Base-by-base conservation (phyloP, 768 basidiomycete species). In the Lentinula boryana region DNA sequence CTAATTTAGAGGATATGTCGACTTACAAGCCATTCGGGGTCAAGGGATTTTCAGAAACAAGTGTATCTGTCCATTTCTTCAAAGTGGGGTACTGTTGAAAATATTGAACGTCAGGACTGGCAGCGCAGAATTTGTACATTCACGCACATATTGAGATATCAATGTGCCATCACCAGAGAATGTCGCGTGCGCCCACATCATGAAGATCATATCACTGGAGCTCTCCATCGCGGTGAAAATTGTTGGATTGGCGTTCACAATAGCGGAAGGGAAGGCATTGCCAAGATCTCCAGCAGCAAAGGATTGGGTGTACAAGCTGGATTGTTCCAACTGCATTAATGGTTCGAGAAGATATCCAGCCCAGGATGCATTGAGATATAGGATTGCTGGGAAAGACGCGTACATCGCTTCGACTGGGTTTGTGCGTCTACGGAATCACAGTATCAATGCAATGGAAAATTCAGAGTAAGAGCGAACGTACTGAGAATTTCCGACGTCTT, bases 331-430 rank as follows among this genome's bases (percentile, higher is more conserved):
- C 62, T 75, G 71, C 48, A 82, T 75, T 5, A 82, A 68, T 13
- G 79, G 76, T 15, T 75, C 68, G 6, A 83, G 70, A 5, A 80
- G 70, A 60, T 76, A 76, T 65, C 74, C 76, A 0, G 76, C 76
- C 21, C 77, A 69, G 0, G 50, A 62, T 1, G 76, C 68, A 63
- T 79, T 76, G 57, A 72, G 66, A 52, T 78, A 78, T 55, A 80
- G 65, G 60, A 76, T 69, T 2, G 72, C 60, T 16, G 65, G 79
- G 68, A 75, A 79, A 3, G 74, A 59, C 32, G 79, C 64, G 63
- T 69, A 78, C 32, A 80, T 69, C 3, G 70, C 69, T 33, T 78
- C 77, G 15, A 78, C 75, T 4, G 76, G 71, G 61, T 76, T 80
- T 21, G 72, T 72, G 18, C 71, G 62, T 33, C 64, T 64, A 16